These are phyloP conservation scores for Scheffersomyces stambukii DNA, from an alignment of 1,139 yeast genomes.

Conservation along the genomic window DNA sequence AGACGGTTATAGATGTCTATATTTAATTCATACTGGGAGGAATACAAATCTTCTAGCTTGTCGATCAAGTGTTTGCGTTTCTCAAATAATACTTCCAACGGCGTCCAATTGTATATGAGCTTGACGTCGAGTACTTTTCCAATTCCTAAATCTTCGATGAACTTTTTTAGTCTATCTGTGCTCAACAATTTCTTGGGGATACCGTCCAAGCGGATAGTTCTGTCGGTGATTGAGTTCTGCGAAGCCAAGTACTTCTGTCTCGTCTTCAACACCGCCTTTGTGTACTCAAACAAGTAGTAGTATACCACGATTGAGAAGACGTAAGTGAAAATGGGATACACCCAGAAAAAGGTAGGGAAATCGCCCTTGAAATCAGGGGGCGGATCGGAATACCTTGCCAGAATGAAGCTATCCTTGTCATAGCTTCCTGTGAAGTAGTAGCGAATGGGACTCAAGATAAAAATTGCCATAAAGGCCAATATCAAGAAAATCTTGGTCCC, in stretches of 20 bases:
- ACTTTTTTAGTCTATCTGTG: slow-evolving; percentile 41
- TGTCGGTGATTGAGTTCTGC: slow-evolving; percentile 87
- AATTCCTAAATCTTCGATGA: slow-evolving; percentile 58
- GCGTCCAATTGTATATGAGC: slow-evolving; percentile 53
- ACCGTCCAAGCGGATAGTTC: slow-evolving; percentile 86
- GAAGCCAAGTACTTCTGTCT: slow-evolving; percentile 83
- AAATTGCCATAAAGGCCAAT: slow-evolving; percentile 34
- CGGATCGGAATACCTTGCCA: too few species aligned
- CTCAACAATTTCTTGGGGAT: slow-evolving; percentile 52
- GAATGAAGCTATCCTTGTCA: slow-evolving; percentile 30
- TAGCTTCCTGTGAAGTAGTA: slow-evolving; percentile 44
- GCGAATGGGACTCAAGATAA: slow-evolving; percentile 40
- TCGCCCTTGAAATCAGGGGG: slow-evolving; percentile 22
- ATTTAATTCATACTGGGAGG: slow-evolving; percentile 41
- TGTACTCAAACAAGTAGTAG: slow-evolving; percentile 59
- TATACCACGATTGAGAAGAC: slow-evolving; percentile 71
- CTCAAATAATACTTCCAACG: slow-evolving; percentile 39
- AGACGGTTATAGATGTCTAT: slow-evolving; percentile 35
- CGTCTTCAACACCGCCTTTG: slow-evolving; percentile 65
- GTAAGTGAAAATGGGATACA: slow-evolving; percentile 84
- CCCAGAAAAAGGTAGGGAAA: slow-evolving; percentile 51
- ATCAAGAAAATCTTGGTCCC: slow-evolving; percentile 37
- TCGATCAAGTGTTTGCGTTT: slow-evolving; percentile 29
- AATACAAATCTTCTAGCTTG: slow-evolving; percentile 43
- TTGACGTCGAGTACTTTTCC: slow-evolving; percentile 56